These are phyloP conservation scores for Sphaerulina vaccinii DNA, from an alignment of 2,329 filamentous ascomycete genomes.

Conservation along the genomic window DNA sequence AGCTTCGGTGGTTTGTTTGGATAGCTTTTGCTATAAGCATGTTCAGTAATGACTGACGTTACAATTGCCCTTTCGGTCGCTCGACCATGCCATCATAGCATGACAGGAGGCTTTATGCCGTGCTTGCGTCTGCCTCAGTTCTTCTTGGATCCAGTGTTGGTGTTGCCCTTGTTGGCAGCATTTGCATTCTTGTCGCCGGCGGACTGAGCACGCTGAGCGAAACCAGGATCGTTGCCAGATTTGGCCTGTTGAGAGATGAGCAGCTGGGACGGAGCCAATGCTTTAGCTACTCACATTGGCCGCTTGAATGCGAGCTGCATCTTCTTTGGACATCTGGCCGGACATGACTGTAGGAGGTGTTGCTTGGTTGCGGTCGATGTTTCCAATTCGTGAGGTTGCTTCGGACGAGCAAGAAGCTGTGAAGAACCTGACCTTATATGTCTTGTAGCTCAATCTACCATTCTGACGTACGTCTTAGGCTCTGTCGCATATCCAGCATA, in stretches of 20 bases:
- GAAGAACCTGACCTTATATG: too few species aligned
- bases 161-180: conserved; percentile 12
- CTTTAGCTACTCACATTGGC: conserved; percentile 15
- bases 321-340: conserved; percentile 14
- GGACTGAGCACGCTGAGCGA: conserved; percentile 21
- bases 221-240: conserved; percentile 19
- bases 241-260: conserved; percentile 14
- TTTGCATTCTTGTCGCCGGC: conserved; percentile 34
- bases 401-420: too few species aligned
- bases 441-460: too few species aligned
- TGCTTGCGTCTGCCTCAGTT: neutral
- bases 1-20: too few species aligned
- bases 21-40: neutral
- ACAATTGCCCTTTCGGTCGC: too few species aligned
- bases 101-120: too few species aligned
- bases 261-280: too few species aligned
- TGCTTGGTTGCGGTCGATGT: neutral
- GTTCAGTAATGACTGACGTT: too few species aligned
- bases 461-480: too few species aligned
- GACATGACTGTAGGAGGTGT: neutral
- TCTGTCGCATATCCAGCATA: too few species aligned
- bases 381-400: too few species aligned
- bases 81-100: too few species aligned
- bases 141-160: conserved; percentile 7
- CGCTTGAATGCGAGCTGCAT: conserved; percentile 19